Evolutionary conservation across 345 rosid species (phyloP).

Genomic region (Eucalyptus marginata): DNA sequence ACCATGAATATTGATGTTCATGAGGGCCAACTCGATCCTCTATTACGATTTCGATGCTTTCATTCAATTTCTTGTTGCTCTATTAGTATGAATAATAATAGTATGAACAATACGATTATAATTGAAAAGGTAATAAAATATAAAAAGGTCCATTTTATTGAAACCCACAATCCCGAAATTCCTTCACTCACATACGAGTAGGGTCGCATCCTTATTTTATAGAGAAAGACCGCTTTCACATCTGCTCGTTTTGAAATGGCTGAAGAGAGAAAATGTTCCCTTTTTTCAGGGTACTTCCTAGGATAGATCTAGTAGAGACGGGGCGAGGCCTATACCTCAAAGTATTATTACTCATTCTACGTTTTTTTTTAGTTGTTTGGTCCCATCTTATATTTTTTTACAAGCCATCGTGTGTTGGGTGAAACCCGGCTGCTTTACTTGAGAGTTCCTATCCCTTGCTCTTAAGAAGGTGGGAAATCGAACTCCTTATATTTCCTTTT

Average conservation of each 20-base stretch:
- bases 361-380: no score
- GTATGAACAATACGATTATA: background rate
- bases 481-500: no score
- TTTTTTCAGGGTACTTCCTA: background rate
- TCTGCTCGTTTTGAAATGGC: background rate
- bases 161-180: background rate
- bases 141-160: background rate
- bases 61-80: background rate
- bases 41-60: background rate
- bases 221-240: background rate
- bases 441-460: accelerated
- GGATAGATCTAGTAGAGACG: background rate
- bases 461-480: no score
- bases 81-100: background rate
- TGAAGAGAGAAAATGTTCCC: background rate
- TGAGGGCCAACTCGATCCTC: background rate
- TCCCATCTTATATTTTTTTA: no score
- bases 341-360: background rate
- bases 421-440: no score
- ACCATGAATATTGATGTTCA: background rate
- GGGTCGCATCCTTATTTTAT: background rate
- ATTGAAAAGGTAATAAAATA: background rate
- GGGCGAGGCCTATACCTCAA: background rate
- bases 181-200: background rate
- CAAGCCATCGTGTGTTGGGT: no score